Evolutionary conservation across 805 yeast genomes (phyloP), one percentile per base, ranked within the genome.

Genomic region (Lipomyces oligophaga): DNA sequence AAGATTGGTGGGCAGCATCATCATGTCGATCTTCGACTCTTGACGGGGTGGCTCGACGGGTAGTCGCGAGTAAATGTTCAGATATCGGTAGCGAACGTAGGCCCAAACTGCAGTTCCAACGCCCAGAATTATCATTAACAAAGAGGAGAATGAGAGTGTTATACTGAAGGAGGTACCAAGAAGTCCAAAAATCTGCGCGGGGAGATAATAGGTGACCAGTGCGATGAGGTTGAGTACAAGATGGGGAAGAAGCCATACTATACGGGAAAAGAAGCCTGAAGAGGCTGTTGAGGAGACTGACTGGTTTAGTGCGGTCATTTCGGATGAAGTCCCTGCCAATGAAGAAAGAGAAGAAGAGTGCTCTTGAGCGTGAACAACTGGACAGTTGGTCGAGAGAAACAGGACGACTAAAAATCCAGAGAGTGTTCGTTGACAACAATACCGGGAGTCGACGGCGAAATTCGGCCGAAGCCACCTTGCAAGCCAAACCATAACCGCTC

Each of bases 1-100:
- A 18, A 44, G 26, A 11, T 27, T 37, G 2, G 43, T 26, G 8
- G 47, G 49, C 55, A 72, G 69, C 43, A 74, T 54, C 64, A 77
- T 67, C 55, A 78, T 63, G 58, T 80, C 75, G 52, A 72, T 53
- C 42, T 69, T 63, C 3, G 78, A 73, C 41, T 70, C 73, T 37
- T 69, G 69, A 33, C 73, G 57, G 44, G 68, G 63, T 11, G 73
- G 62, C 45, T 74, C 76, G 54, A 66, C 68, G 25, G 78, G 76
- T 47, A 70, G 67, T 39, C 77, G 72, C 3, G 89, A 78, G 62
- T 84, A 85, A 8, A 72, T 67, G 0, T 85, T 81, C 18, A 83
- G 66, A 45, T 79, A 79, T 43, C 75, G 74, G 65, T 84, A 82
- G 35, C 93, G 67, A 5, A 83, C 73, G 32, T 79, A 59, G 1